phyloP scores from a whole-genome alignment of 2,329 filamentous ascomycete species.

The Aspergillus ibericus region DNA sequence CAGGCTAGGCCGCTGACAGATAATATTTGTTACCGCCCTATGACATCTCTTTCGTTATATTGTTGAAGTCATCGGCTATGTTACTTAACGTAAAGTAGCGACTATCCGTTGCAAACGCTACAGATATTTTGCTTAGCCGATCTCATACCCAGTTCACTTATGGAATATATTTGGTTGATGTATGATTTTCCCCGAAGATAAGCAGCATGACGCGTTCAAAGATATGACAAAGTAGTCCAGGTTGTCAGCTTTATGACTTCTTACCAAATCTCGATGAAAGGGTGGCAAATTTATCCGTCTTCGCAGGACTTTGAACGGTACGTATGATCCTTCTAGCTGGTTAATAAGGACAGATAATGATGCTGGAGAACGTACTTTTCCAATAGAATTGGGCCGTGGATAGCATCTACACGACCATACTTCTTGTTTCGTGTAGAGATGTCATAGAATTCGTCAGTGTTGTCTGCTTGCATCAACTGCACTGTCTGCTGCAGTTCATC shows the following conservation, averaged over 20 bases:
- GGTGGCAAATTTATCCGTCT: slow-evolving; percentile 65
- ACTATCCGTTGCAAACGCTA: neutral
- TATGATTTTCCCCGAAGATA: neutral
- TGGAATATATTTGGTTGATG: neutral
- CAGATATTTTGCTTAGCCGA: neutral
- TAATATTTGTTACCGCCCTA: neutral
- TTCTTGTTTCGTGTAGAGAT: slow-evolving; percentile 86
- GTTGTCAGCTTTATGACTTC: slow-evolving; percentile 35
- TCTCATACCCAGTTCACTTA: neutral
- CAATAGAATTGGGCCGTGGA: slow-evolving; percentile 84
- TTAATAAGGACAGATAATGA: slow-evolving; percentile 13
- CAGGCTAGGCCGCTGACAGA: neutral
- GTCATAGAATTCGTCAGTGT: slow-evolving; percentile 97
- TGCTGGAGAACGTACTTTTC: slow-evolving; percentile 68
- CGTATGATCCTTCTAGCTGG: slow-evolving; percentile 59
- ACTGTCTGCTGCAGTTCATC: slow-evolving; percentile 94
- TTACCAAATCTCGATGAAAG: slow-evolving; percentile 76
- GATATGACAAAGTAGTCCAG: neutral
- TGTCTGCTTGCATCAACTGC: slow-evolving; percentile 78
- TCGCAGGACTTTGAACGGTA: slow-evolving; percentile 59
- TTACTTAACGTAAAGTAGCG: neutral
- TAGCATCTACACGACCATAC: slow-evolving; percentile 86
- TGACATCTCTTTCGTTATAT: neutral
- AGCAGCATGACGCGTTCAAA: neutral
- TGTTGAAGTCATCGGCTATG: neutral